Evolutionary conservation across 495 filamentous ascomycete genomes (phyloP), one percentile per base, ranked within the genome.

Genomic region (Cercophora newfieldiana): DNA sequence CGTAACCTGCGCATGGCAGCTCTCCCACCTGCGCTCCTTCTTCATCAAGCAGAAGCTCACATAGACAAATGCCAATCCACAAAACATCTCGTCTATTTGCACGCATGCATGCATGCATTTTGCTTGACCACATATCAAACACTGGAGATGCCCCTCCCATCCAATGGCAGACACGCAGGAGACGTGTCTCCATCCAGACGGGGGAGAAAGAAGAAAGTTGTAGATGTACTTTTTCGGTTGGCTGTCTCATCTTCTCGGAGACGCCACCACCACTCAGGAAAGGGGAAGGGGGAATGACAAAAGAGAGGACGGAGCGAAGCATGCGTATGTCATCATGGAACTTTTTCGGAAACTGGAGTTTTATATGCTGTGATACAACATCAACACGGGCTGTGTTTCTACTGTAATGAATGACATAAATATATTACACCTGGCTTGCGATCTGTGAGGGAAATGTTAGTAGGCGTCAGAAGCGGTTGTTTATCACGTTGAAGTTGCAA

Each of bases 31-130:
- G 61, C 84, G 95, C 62, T 90, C 91, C 24, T 99, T 99, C 84
- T 99, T 99, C 82, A 99, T 99, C 83, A 99, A 99, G 86, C 95
- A 99, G 82, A 99, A 99, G 83, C 85, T 99, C 73, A 98, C 95
- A 54, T 95, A 80, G 48, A 50, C 16, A n/a, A n/a, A n/a, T n/a
- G n/a, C n/a, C n/a, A n/a, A n/a, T n/a, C n/a, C n/a, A n/a, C n/a
- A n/a, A n/a, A n/a, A n/a, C n/a, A n/a, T n/a, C n/a, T n/a, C n/a
- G n/a, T n/a, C n/a, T n/a, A n/a, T n/a, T n/a, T n/a, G n/a, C n/a
- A n/a, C n/a, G n/a, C n/a, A n/a, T n/a, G n/a, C n/a, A n/a, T n/a
- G n/a, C n/a, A n/a, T 44, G 10, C 37, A 44, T 44, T 44, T 44
- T 44, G 37, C 37, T 44, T 5, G 37, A 25, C 8, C 16, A 7